phyloP scores from a whole-genome alignment of 495 filamentous ascomycete species.

The Pyrenula aspistea region DNA sequence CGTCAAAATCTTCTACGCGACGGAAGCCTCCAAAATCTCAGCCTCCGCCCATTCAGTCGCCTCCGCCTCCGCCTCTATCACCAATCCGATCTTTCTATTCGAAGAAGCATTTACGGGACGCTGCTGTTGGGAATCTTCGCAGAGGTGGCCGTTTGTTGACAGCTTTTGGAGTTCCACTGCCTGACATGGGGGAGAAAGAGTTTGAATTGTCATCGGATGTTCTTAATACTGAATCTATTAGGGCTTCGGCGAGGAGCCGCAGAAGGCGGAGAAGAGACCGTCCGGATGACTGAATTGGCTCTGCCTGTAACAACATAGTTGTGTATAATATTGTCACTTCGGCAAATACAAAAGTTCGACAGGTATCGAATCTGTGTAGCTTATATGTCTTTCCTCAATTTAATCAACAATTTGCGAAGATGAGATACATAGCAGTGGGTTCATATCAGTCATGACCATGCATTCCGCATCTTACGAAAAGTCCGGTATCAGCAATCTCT shows the following conservation, averaged over 20 bases:
- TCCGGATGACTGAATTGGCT: slow-evolving; percentile 2
- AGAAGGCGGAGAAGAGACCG: slow-evolving; percentile 29
- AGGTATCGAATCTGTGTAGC: too few species aligned
- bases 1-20: slow-evolving; percentile 10
- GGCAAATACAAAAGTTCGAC: too few species aligned
- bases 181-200: slow-evolving; percentile 53
- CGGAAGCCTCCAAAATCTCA: slow-evolving; percentile 11
- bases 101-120: slow-evolving; percentile 63
- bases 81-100: slow-evolving; percentile 61
- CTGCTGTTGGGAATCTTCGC: slow-evolving; percentile 52
- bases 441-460: too few species aligned
- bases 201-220: slow-evolving; percentile 67
- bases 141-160: slow-evolving; percentile 40
- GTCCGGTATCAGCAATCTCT: too few species aligned
- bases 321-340: too few species aligned
- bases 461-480: too few species aligned
- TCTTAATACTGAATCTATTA: slow-evolving; percentile 53
- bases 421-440: too few species aligned
- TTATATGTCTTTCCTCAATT: too few species aligned
- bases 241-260: slow-evolving; percentile 50
- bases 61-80: slow-evolving; percentile 2
- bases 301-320: too few species aligned
- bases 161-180: slow-evolving; percentile 75
- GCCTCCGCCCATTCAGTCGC: slow-evolving; percentile 1
- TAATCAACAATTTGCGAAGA: too few species aligned